These are phyloP conservation scores for Plasmopara halstedii DNA, from an alignment of 352 stramenopile genomes.

Conservation along the genomic window DNA sequence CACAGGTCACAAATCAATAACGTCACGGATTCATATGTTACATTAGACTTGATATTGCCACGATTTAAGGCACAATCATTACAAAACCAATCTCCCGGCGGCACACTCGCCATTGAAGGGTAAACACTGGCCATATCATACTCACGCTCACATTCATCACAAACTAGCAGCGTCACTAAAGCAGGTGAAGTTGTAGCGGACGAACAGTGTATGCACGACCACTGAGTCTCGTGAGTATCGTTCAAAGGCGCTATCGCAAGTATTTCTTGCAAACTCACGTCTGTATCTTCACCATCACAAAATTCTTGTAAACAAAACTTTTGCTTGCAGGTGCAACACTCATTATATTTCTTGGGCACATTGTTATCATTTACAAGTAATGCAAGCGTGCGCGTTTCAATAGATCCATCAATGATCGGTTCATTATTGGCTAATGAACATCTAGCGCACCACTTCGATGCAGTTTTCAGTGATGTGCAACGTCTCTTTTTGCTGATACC, in stretches of 20 bases:
- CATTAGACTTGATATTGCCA: neutral
- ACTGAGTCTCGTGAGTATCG: constrained; percentile 15
- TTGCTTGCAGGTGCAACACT: constrained; percentile 21
- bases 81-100: constrained; percentile 43
- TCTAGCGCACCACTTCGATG: constrained; percentile 15
- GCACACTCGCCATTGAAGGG: constrained; percentile 32
- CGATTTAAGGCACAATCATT: constrained; percentile 5
- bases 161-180: constrained; percentile 38
- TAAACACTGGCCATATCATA: constrained; percentile 39
- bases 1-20: constrained; percentile 69
- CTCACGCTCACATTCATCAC: constrained; percentile 62
- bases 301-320: constrained; percentile 42
- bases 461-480: constrained; percentile 4
- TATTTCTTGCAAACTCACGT: constrained; percentile 18
- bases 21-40: constrained; percentile 18
- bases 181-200: constrained; percentile 1
- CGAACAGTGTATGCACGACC: constrained; percentile 29
- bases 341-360: constrained; percentile 24
- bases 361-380: constrained; percentile 23
- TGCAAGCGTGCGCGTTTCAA: constrained; percentile 35
- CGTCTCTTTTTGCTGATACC: constrained; percentile 19
- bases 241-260: constrained; percentile 28
- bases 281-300: constrained; percentile 19
- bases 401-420: constrained; percentile 12
- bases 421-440: constrained; percentile 14